Evolutionary conservation across 768 basidiomycete species (phyloP), one percentile per base, ranked within the genome.

Genomic region (Hydnomerulius pinastri): DNA sequence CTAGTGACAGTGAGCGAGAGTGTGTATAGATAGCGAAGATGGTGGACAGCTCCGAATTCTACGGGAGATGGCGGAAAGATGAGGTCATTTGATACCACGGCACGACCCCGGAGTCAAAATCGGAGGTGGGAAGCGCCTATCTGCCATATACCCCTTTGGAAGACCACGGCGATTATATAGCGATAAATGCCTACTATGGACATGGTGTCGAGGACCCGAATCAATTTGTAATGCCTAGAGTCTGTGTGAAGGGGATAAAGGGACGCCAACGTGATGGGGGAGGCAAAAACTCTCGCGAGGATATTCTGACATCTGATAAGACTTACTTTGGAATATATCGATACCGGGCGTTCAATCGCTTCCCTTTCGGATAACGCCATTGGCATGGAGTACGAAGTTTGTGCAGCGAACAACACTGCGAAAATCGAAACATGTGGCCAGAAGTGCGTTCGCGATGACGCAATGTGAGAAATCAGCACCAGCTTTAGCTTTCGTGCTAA

Each of bases 341-440:
- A n/a, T 6, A 35, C 6, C 5, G 12, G 13, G 12, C 7, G 24
- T 25, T 25, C 23, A 40, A 27, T 25, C 8, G 39, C 7, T 25
- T 15, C 39, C n/a, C 13, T 11, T 32, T 11, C 35, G 46, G 28
- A 56, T 30, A 37, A 46, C 20, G 43, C 28, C 48, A 44, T 23
- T 17, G 17, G 45, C 30, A 13, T 8, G 33, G 20, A 17, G 23
- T 32, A 45, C 29, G 44, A 43, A 30, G 20, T 4, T 35, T 23
- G 18, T 24, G 27, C 17, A 21, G 30, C 12, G 43, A 33, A 29
- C 37, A 33, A 23, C 35, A 29, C 43, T 23, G 38, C n/a, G 38
- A 11, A 50, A 46, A 44, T 18, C 9, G 46, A 62, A 51, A 48
- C 51, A 56, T 55, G 67, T 60, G 56, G 49, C 27, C 32, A n/a